A percentile compares a stretch with the other conserved stretches of the same genome.
Conservation (phyloP, 2,329 filamentous ascomycete species). For the Cladophialophora bantiana region DNA sequence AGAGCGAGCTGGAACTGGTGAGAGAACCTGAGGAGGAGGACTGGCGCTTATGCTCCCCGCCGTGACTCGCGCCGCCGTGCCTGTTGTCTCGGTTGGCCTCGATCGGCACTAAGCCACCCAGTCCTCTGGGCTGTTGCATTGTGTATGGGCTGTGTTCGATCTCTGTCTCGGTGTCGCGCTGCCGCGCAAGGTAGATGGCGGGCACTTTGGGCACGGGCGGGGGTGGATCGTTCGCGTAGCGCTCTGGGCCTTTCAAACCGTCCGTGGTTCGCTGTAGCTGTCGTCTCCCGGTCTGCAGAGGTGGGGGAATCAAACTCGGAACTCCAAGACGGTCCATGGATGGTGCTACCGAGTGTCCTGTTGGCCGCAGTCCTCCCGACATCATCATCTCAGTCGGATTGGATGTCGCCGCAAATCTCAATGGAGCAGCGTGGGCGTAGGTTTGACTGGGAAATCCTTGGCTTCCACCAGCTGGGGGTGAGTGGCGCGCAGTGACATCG, state of each 20-base stretch:
- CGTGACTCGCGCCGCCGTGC: background rate
- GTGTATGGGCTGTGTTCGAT: background rate
- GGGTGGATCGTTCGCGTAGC: background rate
- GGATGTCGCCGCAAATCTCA: background rate
- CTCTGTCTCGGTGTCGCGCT: background rate
- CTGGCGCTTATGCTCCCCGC: background rate
- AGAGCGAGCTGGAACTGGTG: conserved; percentile 9
- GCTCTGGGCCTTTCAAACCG: background rate
- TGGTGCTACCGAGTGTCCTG: background rate
- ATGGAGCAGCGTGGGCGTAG: background rate
- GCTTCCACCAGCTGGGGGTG: background rate
- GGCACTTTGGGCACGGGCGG: conserved; percentile 4
- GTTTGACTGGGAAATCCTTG: background rate
- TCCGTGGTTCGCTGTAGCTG: background rate
- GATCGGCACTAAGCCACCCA: conserved; percentile 9
- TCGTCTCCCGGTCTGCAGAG: background rate
- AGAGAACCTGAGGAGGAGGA: background rate
- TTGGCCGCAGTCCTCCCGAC: background rate
- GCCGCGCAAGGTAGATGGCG: background rate
- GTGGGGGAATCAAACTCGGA: background rate
- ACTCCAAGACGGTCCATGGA: background rate
- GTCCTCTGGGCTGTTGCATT: conserved; percentile 4
- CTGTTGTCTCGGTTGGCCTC: background rate
- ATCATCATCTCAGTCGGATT: background rate
- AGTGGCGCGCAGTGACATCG: background rate